Base-by-base conservation (phyloP, 768 basidiomycete species). In the Russula lepida region DNA sequence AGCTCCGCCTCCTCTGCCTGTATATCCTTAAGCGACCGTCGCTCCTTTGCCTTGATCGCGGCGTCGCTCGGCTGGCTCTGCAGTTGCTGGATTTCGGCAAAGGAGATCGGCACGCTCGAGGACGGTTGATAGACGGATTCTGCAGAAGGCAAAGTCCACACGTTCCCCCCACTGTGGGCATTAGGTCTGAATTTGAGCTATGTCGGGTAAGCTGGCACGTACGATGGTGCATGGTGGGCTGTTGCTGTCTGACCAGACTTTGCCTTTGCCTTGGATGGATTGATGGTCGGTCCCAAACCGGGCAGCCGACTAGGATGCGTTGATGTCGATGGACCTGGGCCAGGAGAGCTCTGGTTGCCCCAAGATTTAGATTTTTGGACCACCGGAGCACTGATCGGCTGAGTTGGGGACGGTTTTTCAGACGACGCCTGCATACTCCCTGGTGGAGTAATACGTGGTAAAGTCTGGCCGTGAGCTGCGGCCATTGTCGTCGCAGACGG, bases 11-110 rank as follows among this genome's bases (percentile, higher is more conserved):
- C 92, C 70, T 97, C 92, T 60, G 85, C 83, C 71, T 95, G 93
- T 46, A 97, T 98, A 63, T 95, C 85, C 17, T 77, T 75, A 59
- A 95, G 73, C 28, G 87, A 88, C 33, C 80, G 80, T 63, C 81
- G 84, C 63, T 82, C 81, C 61, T 79, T 81, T 6, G 21, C 4
- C 7, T 5, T 12, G 21, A 73, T 69, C 2, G 69, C 68, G 1
- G 68, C 64, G 64, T 73, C 65, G 65, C 73, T 75, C 59, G 85
- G 81, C 62, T 84, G 80, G 44, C 81, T 78, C 70, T 94, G 89
- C 47, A 85, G 75, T 69, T 84, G 79, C 70, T 95, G 94, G 54
- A 97, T 97, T n/a, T 86, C 90, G 0, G 82, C 76, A 43, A 95
- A 84, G 1, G 93, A 92, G 59, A 85, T 75, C 54, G 46, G 68